phyloP scores from a whole-genome alignment of 2,329 filamentous ascomycete species.

The Cercospora zeina region DNA sequence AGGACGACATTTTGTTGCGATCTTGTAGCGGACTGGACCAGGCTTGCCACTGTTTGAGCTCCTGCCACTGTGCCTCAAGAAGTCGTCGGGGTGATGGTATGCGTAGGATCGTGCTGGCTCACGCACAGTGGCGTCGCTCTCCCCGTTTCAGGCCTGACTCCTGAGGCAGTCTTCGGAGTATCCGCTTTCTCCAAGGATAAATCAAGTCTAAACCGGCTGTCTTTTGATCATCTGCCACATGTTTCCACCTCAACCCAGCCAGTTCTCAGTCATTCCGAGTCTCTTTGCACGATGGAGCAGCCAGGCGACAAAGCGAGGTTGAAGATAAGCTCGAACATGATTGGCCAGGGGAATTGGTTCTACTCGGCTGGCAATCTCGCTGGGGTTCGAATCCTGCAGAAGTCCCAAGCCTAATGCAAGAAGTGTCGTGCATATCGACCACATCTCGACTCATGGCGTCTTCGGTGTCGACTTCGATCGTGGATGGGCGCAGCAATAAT shows the following conservation, averaged over 20 bases:
- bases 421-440: not conserved
- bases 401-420: not conserved
- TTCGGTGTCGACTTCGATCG: not conserved
- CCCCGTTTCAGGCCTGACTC: not conserved
- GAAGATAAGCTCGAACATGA: not conserved
- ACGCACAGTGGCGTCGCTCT: not conserved
- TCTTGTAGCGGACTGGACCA: not conserved
- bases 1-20: slow-evolving; percentile 5
- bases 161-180: not conserved
- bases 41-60: not conserved
- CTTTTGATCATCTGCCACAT: not conserved
- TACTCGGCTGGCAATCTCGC: not conserved
- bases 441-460: not conserved
- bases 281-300: not conserved
- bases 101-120: not conserved
- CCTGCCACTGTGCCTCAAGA: not conserved
- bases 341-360: not conserved
- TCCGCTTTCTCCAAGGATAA: not conserved
- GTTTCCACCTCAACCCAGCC: not conserved
- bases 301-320: not conserved
- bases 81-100: not conserved
- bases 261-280: not conserved
- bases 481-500: not conserved
- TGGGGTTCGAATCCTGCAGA: not conserved
- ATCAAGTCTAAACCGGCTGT: not conserved